These are phyloP conservation scores for Lentinula sp. DNA, from an alignment of 768 basidiomycete species.

Conservation along the genomic window DNA sequence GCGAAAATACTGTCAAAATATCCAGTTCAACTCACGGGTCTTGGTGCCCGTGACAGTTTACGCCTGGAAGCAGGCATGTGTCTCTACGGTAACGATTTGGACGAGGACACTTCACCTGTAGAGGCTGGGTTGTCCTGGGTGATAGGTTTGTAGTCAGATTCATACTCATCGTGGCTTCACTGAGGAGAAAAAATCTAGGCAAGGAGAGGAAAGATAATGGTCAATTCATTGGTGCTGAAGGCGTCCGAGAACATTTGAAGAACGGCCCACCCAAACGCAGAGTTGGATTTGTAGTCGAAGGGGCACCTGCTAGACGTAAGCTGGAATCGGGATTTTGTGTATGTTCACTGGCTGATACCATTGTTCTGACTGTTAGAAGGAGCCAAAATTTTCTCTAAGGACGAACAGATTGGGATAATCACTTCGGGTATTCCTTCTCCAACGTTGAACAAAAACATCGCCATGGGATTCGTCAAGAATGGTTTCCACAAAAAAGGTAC, in stretches of 20 bases:
- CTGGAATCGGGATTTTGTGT: slow-evolving; percentile 7
- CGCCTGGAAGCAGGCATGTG: slow-evolving; percentile 96
- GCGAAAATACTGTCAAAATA: slow-evolving; percentile 57
- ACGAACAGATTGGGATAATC: slow-evolving; percentile 61
- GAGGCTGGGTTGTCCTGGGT: slow-evolving; percentile 94
- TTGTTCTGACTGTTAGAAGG: slow-evolving; percentile 42
- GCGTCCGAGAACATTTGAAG: slow-evolving; percentile 69
- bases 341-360: slow-evolving; percentile 14
- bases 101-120: slow-evolving; percentile 79
- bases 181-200: slow-evolving; percentile 32
- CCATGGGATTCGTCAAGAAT: slow-evolving; percentile 85
- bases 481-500: slow-evolving; percentile 92
- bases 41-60: slow-evolving; percentile 92
- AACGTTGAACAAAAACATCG: slow-evolving; percentile 83
- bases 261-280: slow-evolving; percentile 72
- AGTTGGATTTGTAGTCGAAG: slow-evolving; percentile 80
- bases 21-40: slow-evolving; percentile 78
- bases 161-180: background rate
- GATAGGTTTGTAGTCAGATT: slow-evolving; percentile 54
- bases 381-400: slow-evolving; percentile 62
- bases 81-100: slow-evolving; percentile 90
- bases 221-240: slow-evolving; percentile 74
- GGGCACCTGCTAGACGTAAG: slow-evolving; percentile 81
- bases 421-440: slow-evolving; percentile 98
- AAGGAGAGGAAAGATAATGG: slow-evolving; percentile 73